Percentiles rank a stretch among this genome's conserved stretches.
Evolutionary conservation across 2,329 filamentous ascomycete genomes (phyloP).

Genomic region (Hortaea werneckii): DNA sequence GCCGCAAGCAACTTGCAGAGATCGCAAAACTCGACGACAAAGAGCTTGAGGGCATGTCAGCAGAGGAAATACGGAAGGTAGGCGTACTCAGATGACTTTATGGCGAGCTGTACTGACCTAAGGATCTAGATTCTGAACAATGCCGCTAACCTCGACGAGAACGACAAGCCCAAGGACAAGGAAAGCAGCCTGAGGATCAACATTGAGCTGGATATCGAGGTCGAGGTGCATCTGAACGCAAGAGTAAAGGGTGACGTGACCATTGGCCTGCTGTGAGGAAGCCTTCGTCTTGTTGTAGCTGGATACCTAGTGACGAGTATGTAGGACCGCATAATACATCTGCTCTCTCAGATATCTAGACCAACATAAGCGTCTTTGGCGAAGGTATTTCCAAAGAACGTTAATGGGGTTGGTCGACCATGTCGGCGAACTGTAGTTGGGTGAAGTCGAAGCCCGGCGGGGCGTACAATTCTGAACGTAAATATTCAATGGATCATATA

Average conservation of each 20-base stretch:
- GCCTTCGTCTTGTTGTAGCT: not conserved
- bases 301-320: no score
- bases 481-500: no score
- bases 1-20: not conserved
- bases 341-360: no score
- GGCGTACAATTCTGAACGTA: no score
- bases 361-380: no score
- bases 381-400: no score
- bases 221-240: slow-evolving; percentile 22
- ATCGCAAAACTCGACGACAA: slow-evolving; percentile 9
- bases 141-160: not conserved
- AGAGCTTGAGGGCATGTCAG: slow-evolving; percentile 6
- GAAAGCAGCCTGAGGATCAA: slow-evolving; percentile 19
- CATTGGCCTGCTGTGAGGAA: slow-evolving; percentile 19
- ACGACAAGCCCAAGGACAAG: slow-evolving; percentile 9
- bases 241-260: slow-evolving; percentile 21
- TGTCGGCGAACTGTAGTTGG: no score
- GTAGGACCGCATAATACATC: no score
- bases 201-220: slow-evolving; percentile 20
- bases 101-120: not conserved
- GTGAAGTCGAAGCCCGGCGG: no score
- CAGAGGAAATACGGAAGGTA: slow-evolving; percentile 6
- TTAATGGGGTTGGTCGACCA: no score
- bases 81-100: slow-evolving; percentile 2
- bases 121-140: not conserved